Percentiles rank a stretch among this genome's conserved stretches.
These are phyloP conservation scores for Leccinum rimulosum DNA, from an alignment of 768 basidiomycete species.

Conservation along the genomic window DNA sequence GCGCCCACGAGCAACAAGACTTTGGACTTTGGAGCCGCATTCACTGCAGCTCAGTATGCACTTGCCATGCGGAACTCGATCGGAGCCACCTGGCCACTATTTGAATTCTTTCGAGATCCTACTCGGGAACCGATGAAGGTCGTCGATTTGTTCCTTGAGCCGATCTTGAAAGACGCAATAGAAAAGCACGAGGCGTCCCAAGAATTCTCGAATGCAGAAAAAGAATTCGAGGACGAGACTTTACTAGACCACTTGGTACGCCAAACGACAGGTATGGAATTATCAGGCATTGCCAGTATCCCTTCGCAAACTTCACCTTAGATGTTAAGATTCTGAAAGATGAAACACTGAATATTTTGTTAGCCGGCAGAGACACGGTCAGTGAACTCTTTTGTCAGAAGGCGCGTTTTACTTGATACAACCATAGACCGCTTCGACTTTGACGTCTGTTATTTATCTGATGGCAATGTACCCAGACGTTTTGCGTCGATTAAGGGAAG, in stretches of 20 bases:
- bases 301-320: neutral
- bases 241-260: slow-evolving; percentile 41
- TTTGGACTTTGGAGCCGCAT: slow-evolving; percentile 34
- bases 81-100: slow-evolving; percentile 41
- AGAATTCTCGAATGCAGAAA: slow-evolving; percentile 1
- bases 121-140: slow-evolving; percentile 35
- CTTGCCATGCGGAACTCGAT: slow-evolving; percentile 28
- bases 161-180: slow-evolving; percentile 38
- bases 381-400: neutral
- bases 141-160: slow-evolving; percentile 39
- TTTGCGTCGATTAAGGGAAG: slow-evolving; percentile 39
- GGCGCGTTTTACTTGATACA: neutral
- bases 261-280: slow-evolving; percentile 35
- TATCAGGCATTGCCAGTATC: neutral
- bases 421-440: slow-evolving; percentile 39
- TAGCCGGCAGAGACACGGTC: slow-evolving; percentile 46
- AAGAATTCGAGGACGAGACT: slow-evolving; percentile 34
- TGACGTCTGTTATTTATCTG: slow-evolving; percentile 46
- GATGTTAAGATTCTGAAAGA: slow-evolving; percentile 37
- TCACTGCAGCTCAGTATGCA: slow-evolving; percentile 32
- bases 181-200: slow-evolving; percentile 18
- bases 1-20: slow-evolving; percentile 12
- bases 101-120: slow-evolving; percentile 35
- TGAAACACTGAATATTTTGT: slow-evolving; percentile 41
- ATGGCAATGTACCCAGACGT: slow-evolving; percentile 45